Conservation (phyloP, 75 land plant species). For the Selaginella moellendorffii region DNA sequence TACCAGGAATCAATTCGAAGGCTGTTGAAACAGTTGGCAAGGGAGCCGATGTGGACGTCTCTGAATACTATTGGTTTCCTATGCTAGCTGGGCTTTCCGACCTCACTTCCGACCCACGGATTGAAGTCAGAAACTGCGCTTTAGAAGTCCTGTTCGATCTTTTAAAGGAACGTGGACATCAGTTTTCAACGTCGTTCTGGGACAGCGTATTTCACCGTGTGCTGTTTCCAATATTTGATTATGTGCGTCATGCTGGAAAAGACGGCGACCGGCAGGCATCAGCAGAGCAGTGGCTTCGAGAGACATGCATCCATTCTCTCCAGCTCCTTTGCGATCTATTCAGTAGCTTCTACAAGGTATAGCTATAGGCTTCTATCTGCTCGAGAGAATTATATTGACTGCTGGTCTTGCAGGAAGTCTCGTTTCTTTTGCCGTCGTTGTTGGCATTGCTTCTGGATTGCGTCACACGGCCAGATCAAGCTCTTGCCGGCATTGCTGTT, state of each 20-base stretch:
- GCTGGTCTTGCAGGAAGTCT: conserved; percentile 48
- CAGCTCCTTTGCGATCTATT: conserved; percentile 92
- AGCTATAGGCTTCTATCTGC: neutral
- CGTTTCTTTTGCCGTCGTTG: conserved; percentile 70
- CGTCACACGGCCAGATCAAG: conserved; percentile 81
- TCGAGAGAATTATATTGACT: neutral
- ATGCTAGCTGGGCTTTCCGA: conserved; percentile 96
- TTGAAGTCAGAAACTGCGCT: conserved; percentile 89
- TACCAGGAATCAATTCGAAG: conserved; percentile 74
- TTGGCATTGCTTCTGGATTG: conserved; percentile 78
- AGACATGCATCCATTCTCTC: conserved; percentile 82
- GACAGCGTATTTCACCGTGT: conserved; percentile 87
- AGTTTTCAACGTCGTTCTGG: conserved; percentile 81
- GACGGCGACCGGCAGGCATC: conserved; percentile 29
- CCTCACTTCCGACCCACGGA: conserved; percentile 74
- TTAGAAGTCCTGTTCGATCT: conserved; percentile 92
- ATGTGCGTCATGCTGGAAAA: conserved; percentile 57
- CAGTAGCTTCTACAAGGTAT: conserved; percentile 77
- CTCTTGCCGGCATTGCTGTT: conserved; percentile 70
- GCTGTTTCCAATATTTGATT: conserved; percentile 89
- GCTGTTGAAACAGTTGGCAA: conserved; percentile 32
- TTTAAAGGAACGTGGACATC: conserved; percentile 80
- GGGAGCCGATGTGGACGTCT: conserved; percentile 45
- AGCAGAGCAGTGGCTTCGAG: conserved; percentile 66
- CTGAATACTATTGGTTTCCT: conserved; percentile 97